These are phyloP conservation scores for Tylopilus intermedius DNA, from an alignment of 768 basidiomycete genomes.

Conservation along the genomic window DNA sequence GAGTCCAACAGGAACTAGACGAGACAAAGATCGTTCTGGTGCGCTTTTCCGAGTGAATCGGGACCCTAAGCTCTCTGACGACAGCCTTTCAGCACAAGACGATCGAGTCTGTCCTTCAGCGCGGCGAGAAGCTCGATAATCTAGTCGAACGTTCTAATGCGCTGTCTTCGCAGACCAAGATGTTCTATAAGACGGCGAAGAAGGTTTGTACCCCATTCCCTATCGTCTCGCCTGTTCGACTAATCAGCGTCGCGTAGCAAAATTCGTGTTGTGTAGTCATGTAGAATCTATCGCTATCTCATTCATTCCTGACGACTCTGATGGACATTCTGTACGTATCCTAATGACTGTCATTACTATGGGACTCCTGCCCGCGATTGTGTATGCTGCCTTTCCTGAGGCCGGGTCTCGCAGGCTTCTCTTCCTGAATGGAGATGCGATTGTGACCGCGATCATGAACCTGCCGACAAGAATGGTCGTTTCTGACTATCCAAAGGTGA, in stretches of 20 bases:
- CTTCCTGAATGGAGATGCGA: neutral
- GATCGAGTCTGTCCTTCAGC: conserved; percentile 92
- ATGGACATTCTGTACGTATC: conserved; percentile 20
- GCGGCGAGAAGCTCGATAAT: conserved; percentile 95
- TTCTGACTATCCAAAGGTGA: too few relatives aligned
- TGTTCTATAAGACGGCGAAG: conserved; percentile 99
- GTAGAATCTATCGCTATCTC: conserved; percentile 35
- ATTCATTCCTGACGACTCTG: conserved; percentile 14
- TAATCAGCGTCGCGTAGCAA: conserved; percentile 54
- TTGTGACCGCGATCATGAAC: neutral
- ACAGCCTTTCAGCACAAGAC: conserved; percentile 80
- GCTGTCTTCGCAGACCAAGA: conserved; percentile 86
- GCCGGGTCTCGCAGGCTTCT: neutral
- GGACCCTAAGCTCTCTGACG: neutral
- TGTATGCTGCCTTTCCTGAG: neutral
- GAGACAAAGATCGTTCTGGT: conserved; percentile 99
- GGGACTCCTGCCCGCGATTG: conserved; percentile 6
- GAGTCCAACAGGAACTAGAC: conserved; percentile 95
- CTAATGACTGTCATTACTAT: conserved; percentile 9
- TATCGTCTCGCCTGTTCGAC: neutral
- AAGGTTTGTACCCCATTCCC: conserved; percentile 53
- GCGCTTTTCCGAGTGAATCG: conserved; percentile 26
- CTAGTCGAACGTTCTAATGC: conserved; percentile 91
- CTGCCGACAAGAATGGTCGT: too few relatives aligned
- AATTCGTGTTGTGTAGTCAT: conserved; percentile 91